A percentile compares a stretch with the other conserved stretches of the same genome.
Evolutionary conservation across 495 filamentous ascomycete species (phyloP).

Genomic region (Daldinia decipiens): DNA sequence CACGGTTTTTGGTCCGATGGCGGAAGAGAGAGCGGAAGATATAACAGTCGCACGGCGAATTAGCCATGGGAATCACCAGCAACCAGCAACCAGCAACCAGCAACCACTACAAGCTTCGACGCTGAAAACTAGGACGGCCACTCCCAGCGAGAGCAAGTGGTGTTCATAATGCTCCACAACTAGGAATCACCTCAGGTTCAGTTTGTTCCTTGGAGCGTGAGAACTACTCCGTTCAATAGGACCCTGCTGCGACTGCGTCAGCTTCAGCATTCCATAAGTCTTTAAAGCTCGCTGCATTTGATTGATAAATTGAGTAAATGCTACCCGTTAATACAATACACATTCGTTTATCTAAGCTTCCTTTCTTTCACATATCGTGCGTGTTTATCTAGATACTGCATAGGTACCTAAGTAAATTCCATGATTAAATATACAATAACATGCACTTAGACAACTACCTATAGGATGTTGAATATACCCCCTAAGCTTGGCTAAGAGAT

Average conservation of each 20-base stretch:
- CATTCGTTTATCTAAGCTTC: constrained; percentile 32
- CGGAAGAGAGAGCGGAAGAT: constrained; percentile 17
- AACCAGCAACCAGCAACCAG: not conserved
- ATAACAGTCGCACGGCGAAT: constrained; percentile 3
- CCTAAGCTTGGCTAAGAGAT: constrained; percentile 5
- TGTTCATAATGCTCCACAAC: constrained; percentile 4
- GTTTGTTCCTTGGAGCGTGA: constrained; percentile 4
- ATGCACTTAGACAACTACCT: too few species aligned
- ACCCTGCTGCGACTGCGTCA: constrained; percentile 5
- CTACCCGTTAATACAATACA: constrained; percentile 31
- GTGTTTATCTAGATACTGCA: not conserved
- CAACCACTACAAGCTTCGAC: constrained; percentile 1
- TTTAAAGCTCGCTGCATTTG: constrained; percentile 22
- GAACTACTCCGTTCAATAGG: constrained; percentile 13
- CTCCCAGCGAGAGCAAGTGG: constrained; percentile 14
- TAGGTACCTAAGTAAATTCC: not conserved
- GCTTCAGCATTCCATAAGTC: constrained; percentile 20
- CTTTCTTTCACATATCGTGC: not conserved
- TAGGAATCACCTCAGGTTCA: constrained; percentile 11
- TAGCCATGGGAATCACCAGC: not conserved
- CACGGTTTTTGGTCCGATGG: constrained; percentile 30
- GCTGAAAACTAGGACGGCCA: constrained; percentile 5
- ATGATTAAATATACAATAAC: not conserved
- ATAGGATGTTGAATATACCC: not conserved
- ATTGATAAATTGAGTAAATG: constrained; percentile 30